Conservation (phyloP, 345 rosid genomes). For the Salix suchowensis region DNA sequence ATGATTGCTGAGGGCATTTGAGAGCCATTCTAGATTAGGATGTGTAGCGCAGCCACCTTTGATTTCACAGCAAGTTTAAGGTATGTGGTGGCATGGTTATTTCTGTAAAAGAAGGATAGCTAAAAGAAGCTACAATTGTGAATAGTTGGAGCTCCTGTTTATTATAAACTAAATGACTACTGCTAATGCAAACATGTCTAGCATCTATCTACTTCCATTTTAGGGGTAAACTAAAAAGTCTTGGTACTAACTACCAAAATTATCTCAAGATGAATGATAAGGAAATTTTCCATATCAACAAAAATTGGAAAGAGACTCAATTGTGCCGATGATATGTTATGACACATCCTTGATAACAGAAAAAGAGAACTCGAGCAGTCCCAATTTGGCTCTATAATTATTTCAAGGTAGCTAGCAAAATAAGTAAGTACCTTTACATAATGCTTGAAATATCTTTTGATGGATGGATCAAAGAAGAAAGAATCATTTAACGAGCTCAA, state of each 20-base stretch:
- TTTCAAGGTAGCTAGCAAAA: not conserved
- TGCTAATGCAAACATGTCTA: not conserved
- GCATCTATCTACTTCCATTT: not conserved
- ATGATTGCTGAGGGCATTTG: not conserved
- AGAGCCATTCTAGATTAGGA: not conserved
- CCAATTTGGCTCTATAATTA: not conserved
- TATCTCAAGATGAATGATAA: not conserved
- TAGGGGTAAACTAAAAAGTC: not conserved
- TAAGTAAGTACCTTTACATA: slow-evolving; percentile 47
- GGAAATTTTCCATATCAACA: not conserved
- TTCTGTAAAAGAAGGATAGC: not conserved
- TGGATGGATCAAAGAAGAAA: slow-evolving; percentile 93
- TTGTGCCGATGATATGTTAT: not conserved
- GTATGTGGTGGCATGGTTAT: not conserved
- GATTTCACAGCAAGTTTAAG: not conserved
- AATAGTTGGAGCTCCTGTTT: not conserved
- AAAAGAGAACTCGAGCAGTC: not conserved
- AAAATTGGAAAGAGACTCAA: not conserved
- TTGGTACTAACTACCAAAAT: not conserved
- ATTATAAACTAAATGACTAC: too few species aligned
- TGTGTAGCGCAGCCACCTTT: too few species aligned
- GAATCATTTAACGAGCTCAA: slow-evolving; percentile 92
- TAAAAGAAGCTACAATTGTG: not conserved
- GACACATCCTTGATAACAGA: not conserved
- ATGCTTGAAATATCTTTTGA: slow-evolving; percentile 75